Base-by-base conservation (phyloP, 495 filamentous ascomycete genomes). In the Neurospora africana region DNA sequence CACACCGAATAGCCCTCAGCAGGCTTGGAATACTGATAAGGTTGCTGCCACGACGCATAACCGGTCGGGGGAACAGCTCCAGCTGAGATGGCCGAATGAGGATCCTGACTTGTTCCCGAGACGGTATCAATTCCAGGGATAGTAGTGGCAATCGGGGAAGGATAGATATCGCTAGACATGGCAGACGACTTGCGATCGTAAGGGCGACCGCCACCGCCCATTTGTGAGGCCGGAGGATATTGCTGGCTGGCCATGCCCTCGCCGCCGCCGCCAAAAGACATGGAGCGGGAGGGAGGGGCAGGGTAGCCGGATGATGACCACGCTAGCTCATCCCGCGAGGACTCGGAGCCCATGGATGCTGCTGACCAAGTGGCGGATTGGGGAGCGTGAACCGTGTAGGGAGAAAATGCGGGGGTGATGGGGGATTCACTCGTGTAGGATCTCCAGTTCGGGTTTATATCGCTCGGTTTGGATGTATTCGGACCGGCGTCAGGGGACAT, bases 21-120 rank as follows among this genome's bases (percentile, higher is more conserved):
- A 9, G 78, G 76, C 71, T 79, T 84, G 33, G 81, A 71, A 70
- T 84, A 83, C 35, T 81, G 76, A 71, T 83, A 84, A 68, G 82
- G 75, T 36, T 83, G 83, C 44, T 82, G 82, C 84, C 84, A 85
- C 17, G 79, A 73, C 6, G 78, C 74, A 74, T 85, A 85, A 30
- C 74, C 76, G n/a, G 80, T 69, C 9, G 81, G 76, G 7, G 82
- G 80, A 11, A 79, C 78, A 8, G 83, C 82, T 11, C 80, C 82
- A 19, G 83, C 82, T 0, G 83, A 84, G 40, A 84, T 75, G 39
- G 82, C 82, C 19, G 77, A 78, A 11, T 79, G 75, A 53, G 75
- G 75, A 27, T 78, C 77, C 10, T 81, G 37, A 9, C 78, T 77
- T n/a, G 78, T 78, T 17, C 80, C 81, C 0, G 82, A 75, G 5